phyloP scores from a whole-genome alignment of 192 early-diverging fungal genomes.

The Coemansia sp. region DNA sequence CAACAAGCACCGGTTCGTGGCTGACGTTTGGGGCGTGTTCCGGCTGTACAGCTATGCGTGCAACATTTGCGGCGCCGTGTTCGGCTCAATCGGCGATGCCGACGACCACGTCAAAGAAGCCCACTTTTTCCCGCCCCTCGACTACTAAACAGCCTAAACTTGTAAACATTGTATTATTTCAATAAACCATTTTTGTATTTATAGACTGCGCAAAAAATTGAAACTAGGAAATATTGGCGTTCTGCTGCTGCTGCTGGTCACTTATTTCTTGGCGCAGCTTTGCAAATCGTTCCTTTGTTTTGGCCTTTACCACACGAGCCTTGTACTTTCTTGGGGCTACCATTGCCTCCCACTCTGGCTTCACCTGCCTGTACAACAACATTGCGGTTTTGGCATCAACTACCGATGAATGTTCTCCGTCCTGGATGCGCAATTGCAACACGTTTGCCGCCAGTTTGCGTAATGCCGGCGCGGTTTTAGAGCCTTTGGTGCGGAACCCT shows the following conservation, averaged over 20 bases:
- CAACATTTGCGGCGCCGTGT: slow-evolving; percentile 45
- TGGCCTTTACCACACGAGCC: slow-evolving; percentile 21
- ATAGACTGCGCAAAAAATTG: not conserved
- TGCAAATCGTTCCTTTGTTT: slow-evolving; percentile 46
- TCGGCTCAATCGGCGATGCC: slow-evolving; percentile 26
- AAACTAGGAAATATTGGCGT: not conserved
- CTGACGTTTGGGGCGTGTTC: slow-evolving; percentile 26
- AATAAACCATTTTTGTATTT: too few relatives aligned
- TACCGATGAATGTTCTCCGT: slow-evolving; percentile 84
- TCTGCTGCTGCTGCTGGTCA: slow-evolving; percentile 14
- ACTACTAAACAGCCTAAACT: slow-evolving; percentile 12
- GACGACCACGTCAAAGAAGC: slow-evolving; percentile 47
- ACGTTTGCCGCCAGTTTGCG: slow-evolving; percentile 72
- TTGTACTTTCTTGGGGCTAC: slow-evolving; percentile 46
- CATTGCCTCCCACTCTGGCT: slow-evolving; percentile 75
- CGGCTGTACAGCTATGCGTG: slow-evolving; percentile 39
- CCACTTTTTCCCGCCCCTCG: slow-evolving; percentile 52
- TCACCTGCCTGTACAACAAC: slow-evolving; percentile 81
- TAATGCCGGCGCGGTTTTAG: slow-evolving; percentile 52
- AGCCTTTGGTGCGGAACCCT: slow-evolving; percentile 60
- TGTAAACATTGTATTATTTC: not conserved
- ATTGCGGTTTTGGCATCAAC: slow-evolving; percentile 89
- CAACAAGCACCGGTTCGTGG: slow-evolving; percentile 19
- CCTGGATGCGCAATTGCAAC: slow-evolving; percentile 81
- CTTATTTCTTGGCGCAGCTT: slow-evolving; percentile 36